These are phyloP conservation scores for Coemansia sp. DNA, from an alignment of 192 early-diverging fungal genomes.

Conservation along the genomic window DNA sequence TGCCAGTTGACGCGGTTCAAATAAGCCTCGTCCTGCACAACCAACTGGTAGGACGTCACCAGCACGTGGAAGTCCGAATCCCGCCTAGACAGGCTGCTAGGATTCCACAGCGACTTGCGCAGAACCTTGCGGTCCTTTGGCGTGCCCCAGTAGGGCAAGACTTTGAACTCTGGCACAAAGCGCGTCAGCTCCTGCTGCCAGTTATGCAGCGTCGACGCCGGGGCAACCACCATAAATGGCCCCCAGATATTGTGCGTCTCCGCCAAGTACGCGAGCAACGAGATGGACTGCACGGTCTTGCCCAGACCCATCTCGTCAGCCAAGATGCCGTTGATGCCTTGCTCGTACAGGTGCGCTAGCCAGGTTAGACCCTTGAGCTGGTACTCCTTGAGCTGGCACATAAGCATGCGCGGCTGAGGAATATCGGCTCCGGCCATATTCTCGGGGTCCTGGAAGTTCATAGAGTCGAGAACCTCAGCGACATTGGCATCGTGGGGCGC, in stretches of 20 bases:
- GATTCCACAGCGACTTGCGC: constrained; percentile 75
- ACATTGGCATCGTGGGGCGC: constrained; percentile 41
- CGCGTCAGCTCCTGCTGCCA: constrained; percentile 89
- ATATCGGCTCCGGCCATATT: constrained; percentile 76
- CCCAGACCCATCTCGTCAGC: constrained; percentile 88
- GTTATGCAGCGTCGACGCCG: constrained; percentile 87
- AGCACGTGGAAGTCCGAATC: constrained; percentile 87
- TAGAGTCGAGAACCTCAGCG: constrained; percentile 67
- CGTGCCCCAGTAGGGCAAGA: constrained; percentile 89
- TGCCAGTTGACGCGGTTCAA: constrained; percentile 89
- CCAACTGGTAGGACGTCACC: constrained; percentile 89
- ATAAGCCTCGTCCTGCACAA: constrained; percentile 79
- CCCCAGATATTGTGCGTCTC: constrained; percentile 89
- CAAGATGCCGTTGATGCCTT: constrained; percentile 90
- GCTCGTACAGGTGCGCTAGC: constrained; percentile 85
- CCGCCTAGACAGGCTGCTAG: constrained; percentile 71
- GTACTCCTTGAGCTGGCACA: constrained; percentile 82
- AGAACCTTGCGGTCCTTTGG: constrained; percentile 80
- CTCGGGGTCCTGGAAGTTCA: constrained; percentile 86
- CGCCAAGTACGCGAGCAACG: constrained; percentile 85
- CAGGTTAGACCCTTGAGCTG: constrained; percentile 86
- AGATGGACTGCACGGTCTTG: constrained; percentile 91
- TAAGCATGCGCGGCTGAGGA: constrained; percentile 83
- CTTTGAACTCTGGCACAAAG: constrained; percentile 79
- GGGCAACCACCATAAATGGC: constrained; percentile 88